Percentiles rank a stretch among this genome's conserved stretches.
Evolutionary conservation across 192 early-diverging fungal species (phyloP).

Genomic region (Spinellus fusiger): DNA sequence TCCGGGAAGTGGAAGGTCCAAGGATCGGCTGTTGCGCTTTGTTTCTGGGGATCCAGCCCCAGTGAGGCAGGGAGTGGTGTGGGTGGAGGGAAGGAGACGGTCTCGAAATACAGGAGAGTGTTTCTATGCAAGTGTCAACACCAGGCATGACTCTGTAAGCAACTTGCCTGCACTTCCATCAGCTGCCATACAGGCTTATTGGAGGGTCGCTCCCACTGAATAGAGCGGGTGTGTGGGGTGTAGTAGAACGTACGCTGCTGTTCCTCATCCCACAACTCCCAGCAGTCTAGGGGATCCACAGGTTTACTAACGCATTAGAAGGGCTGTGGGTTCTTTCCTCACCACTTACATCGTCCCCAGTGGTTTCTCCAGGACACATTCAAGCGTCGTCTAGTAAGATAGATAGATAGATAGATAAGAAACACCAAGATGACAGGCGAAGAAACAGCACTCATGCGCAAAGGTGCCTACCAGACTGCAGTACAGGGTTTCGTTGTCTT

Average conservation of each 20-base stretch:
- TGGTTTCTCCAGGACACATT: constrained; percentile 70
- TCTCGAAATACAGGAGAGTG: background rate
- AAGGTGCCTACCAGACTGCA: constrained; percentile 53
- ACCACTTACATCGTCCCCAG: constrained; percentile 57
- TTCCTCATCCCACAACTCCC: constrained; percentile 90
- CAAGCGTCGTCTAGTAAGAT: constrained; percentile 18
- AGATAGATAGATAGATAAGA: background rate
- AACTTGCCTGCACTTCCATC: constrained; percentile 57
- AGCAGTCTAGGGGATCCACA: constrained; percentile 84
- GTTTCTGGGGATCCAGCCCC: background rate
- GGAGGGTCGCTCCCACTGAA: constrained; percentile 82
- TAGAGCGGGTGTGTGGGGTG: constrained; percentile 77
- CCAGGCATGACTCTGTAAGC: background rate
- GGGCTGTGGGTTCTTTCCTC: background rate
- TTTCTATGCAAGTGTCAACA: too few relatives aligned
- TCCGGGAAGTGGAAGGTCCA: constrained; percentile 4
- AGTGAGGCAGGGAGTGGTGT: constrained; percentile 3
- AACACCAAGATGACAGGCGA: background rate
- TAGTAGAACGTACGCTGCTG: constrained; percentile 90
- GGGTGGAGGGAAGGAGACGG: constrained; percentile 41
- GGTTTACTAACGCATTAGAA: constrained; percentile 48
- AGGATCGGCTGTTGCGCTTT: constrained; percentile 7
- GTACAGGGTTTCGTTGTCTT: constrained; percentile 55
- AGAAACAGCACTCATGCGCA: background rate
- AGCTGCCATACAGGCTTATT: constrained; percentile 68